Percentiles rank a stretch among this genome's conserved stretches.
phyloP scores from a whole-genome alignment of 2,329 filamentous ascomycete genomes.

The Penicillium crustosum region DNA sequence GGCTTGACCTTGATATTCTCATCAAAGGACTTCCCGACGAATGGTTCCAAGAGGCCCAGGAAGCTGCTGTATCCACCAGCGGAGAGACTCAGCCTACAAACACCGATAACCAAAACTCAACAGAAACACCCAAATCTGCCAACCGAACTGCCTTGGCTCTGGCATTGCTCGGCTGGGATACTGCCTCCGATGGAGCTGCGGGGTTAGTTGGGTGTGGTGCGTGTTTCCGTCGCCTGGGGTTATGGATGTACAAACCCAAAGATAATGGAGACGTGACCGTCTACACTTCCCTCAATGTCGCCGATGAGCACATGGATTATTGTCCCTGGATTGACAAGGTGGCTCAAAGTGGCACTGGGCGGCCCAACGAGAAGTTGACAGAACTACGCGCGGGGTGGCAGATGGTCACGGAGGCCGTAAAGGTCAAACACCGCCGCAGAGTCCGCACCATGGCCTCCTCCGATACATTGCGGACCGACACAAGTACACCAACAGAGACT shows the following conservation, averaged over 20 bases:
- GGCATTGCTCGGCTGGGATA: conserved; percentile 74
- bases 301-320: conserved; percentile 75
- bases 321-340: conserved; percentile 73
- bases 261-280: conserved; percentile 50
- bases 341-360: conserved; percentile 56
- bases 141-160: conserved; percentile 66
- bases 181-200: conserved; percentile 42
- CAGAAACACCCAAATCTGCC: conserved; percentile 30
- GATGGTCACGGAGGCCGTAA: conserved; percentile 43
- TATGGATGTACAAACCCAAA: conserved; percentile 91
- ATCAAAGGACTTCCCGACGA: conserved; percentile 31
- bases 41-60: conserved; percentile 19
- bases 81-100: background rate
- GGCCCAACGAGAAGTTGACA: conserved; percentile 31
- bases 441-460: conserved; percentile 29
- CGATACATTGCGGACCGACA: conserved; percentile 31
- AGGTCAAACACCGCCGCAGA: conserved; percentile 39
- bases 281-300: conserved; percentile 60
- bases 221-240: conserved; percentile 81
- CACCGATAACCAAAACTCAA: conserved; percentile 3
- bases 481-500: conserved; percentile 22
- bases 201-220: conserved; percentile 78
- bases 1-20: conserved; percentile 33
- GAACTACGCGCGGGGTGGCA: conserved; percentile 48
- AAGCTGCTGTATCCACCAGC: background rate